Evolutionary conservation across 2,329 filamentous ascomycete genomes (phyloP).

Genomic region (Pseudogymnoascus sp.): DNA sequence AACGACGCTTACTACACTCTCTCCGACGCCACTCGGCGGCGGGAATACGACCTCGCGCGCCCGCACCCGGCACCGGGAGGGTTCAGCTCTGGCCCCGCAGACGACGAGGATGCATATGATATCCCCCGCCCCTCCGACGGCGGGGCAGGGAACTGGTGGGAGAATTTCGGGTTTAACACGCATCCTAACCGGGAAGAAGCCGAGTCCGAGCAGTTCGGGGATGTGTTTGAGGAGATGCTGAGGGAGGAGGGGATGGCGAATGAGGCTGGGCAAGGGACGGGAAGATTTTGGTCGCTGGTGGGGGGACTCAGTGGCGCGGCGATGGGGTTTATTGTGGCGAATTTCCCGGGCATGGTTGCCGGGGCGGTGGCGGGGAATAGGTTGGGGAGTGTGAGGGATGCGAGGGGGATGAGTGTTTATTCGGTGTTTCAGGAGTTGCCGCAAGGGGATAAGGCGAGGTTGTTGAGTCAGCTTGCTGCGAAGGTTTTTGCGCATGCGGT

Average conservation of each 20-base stretch:
- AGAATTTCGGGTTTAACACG: slow-evolving; percentile 51
- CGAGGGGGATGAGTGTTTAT: slow-evolving; percentile 91
- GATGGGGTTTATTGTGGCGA: slow-evolving; percentile 90
- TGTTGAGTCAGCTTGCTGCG: slow-evolving; percentile 76
- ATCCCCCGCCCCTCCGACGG: slow-evolving; percentile 23
- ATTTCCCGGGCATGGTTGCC: slow-evolving; percentile 80
- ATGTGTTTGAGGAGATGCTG: slow-evolving; percentile 85
- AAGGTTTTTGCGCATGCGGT: slow-evolving; percentile 80
- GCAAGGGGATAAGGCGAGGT: slow-evolving; percentile 68
- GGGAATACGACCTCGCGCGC: slow-evolving; percentile 71
- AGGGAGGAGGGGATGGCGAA: slow-evolving; percentile 77
- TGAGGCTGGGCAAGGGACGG: slow-evolving; percentile 52
- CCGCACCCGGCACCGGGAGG: not conserved
- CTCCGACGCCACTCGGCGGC: slow-evolving; percentile 67
- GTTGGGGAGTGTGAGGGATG: slow-evolving; percentile 81
- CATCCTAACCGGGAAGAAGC: slow-evolving; percentile 48
- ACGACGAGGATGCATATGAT: slow-evolving; percentile 37
- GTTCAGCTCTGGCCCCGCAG: slow-evolving; percentile 32
- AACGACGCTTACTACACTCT: slow-evolving; percentile 93
- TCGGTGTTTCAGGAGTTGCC: slow-evolving; percentile 80
- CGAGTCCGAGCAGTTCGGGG: slow-evolving; percentile 77
- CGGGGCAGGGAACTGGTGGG: slow-evolving; percentile 57
- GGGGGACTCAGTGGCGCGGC: slow-evolving; percentile 82
- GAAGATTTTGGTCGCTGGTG: slow-evolving; percentile 78
- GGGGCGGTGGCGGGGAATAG: slow-evolving; percentile 89